Base-by-base conservation (phyloP, 23 red algal species). In the Cyanidiococcus yangmingshanensis region DNA sequence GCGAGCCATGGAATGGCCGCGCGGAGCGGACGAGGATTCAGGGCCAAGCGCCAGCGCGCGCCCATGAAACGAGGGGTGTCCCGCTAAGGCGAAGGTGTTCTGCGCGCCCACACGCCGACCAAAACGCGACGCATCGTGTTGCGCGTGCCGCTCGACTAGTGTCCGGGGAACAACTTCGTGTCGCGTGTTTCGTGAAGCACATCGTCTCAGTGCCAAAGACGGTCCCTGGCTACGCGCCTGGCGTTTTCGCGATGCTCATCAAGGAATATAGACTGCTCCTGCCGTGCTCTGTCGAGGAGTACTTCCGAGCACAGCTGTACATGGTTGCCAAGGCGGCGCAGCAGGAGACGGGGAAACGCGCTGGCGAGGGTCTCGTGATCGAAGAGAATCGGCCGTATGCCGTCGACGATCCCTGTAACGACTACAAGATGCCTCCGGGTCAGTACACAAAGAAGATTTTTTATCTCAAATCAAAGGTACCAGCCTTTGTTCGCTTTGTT, bases 201-300 rank as follows among this genome's bases (percentile, higher is more conserved):
- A n/a, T n/a, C n/a, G n/a, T n/a, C n/a, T n/a, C n/a, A n/a, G n/a
- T n/a, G n/a, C n/a, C n/a, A n/a, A n/a, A n/a, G n/a, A n/a, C n/a
- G n/a, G n/a, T n/a, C n/a, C n/a, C n/a, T n/a, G n/a, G n/a, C n/a
- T n/a, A n/a, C n/a, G n/a, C n/a, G n/a, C n/a, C n/a, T n/a, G n/a
- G n/a, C n/a, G 58, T 37, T 25, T 2, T 41, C 29, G 37, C 25
- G n/a, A 96, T 96, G 92, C 59, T 96, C 3, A 90, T 96, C 41
- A 96, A 90, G 38, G 92, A 96, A 59, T 96, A 96, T 57, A 83
- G 92, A 18, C 74, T 96, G n/a, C 37, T 89, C 3, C 79, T 96
- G 76, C 92, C 92, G 18, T 79, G 89, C 40, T 84, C 89, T 30
- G 38, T 82, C 24, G 84, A 84, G 17, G 89, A 68, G 63, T 71